A percentile compares a stretch with the other conserved stretches of the same genome.
phyloP scores from a whole-genome alignment of 805 yeast genomes.

The Maudiozyma serrabonitensis region DNA sequence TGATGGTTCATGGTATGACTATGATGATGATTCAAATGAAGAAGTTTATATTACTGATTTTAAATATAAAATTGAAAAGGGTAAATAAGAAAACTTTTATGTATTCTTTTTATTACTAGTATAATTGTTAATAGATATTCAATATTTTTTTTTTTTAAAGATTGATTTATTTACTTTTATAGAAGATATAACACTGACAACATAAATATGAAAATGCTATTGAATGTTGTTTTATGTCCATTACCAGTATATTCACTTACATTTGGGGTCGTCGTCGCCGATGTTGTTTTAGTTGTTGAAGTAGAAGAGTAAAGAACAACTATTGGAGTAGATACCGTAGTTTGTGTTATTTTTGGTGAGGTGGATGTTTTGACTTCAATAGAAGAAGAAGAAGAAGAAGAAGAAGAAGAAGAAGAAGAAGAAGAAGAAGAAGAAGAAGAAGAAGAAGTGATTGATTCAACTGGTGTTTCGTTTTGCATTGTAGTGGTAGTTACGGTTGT shows the following conservation, averaged over 20 bases:
- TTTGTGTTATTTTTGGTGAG: too few relatives aligned
- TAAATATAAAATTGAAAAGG: slow-evolving; percentile 49
- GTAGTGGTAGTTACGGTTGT: too few relatives aligned
- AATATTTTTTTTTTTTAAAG: too few relatives aligned
- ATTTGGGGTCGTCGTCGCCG: not conserved
- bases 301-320: too few relatives aligned
- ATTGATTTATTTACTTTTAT: not conserved
- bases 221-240: not conserved
- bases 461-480: too few relatives aligned
- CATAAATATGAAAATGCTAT: not conserved
- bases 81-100: slow-evolving; percentile 10
- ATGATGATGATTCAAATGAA: slow-evolving; percentile 71
- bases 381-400: too few relatives aligned
- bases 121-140: not conserved
- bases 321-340: too few relatives aligned
- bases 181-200: not conserved
- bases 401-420: too few relatives aligned
- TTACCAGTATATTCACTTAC: not conserved
- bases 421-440: too few relatives aligned
- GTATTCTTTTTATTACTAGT: not conserved
- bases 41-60: slow-evolving; percentile 77
- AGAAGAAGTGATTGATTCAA: too few relatives aligned
- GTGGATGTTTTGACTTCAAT: too few relatives aligned
- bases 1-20: slow-evolving; percentile 87
- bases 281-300: too few relatives aligned